Base-by-base conservation (phyloP, 2,329 filamentous ascomycete genomes). In the Beauveria medogensis region DNA sequence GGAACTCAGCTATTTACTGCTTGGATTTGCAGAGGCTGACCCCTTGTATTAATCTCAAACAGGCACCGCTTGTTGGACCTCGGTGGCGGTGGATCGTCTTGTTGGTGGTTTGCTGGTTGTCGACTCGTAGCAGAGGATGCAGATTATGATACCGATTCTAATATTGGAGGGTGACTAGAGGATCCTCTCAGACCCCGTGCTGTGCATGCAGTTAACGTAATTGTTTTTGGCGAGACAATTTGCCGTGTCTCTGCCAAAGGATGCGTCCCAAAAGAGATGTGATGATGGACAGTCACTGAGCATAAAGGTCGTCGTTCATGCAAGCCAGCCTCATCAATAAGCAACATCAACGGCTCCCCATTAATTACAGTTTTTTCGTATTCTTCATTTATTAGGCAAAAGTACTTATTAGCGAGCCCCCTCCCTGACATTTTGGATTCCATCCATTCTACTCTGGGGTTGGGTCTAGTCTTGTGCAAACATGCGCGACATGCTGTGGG, bases 121-220 rank as follows among this genome's bases (percentile, higher is more conserved):
- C 41, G 55, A 41, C 55, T 50, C 30, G 55, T 34, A 55, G 53
- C 41, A 55, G 20, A 44, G 43, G 55, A 30, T 46, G 55, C 55
- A 59, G 46, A 59, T 59, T 59, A 26, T 59, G 56, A 59, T 44
- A 59, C 56, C 56, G 56, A 59, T 52, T 59, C n/a, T 59, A 44
- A 59, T 59, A 59, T 59, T 59, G 47, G 56, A 59, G 56, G 56
- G 56, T 47, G 34, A 40, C 24, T 24, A 26, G 56, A 59, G 56
- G 56, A 52, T 59, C 56, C 56, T 43, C 12, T 22, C 1, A 12
- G 30, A 28, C 30, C 30, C 48, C 16, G 34, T 37, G 34, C 34
- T 14, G 30, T 34, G 30, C 14, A 34, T 34, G 30, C 30, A 34
- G 30, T 34, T 14, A 12, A 34, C 30, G 30, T 34, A 10, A 34